Evolutionary conservation across 2,329 filamentous ascomycete species (phyloP).

Genomic region (Aphanoascus verrucosus): DNA sequence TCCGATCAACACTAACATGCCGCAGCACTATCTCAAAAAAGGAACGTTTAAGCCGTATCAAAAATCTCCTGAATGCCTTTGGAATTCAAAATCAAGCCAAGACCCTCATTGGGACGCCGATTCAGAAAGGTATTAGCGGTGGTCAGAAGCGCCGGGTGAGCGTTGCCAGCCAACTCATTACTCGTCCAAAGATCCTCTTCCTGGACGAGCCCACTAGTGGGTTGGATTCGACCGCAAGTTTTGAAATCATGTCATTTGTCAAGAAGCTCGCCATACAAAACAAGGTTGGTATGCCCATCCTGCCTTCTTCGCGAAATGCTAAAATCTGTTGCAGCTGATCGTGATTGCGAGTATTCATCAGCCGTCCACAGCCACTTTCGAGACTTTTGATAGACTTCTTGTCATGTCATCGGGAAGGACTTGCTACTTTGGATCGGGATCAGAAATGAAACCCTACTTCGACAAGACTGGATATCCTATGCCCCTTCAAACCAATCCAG

Average conservation of each 20-base stretch:
- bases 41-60: conserved; percentile 53
- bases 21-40: conserved; percentile 41
- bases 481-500: conserved; percentile 63
- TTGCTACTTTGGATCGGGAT: conserved; percentile 60
- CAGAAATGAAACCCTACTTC: conserved; percentile 53
- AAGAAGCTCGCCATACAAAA: conserved; percentile 54
- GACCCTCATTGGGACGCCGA: conserved; percentile 68
- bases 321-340: conserved; percentile 45
- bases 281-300: conserved; percentile 40
- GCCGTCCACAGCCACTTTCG: conserved; percentile 67
- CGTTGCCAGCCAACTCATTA: conserved; percentile 71
- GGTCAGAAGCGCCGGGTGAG: conserved; percentile 74
- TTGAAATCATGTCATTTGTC: conserved; percentile 65
- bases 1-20: conserved; percentile 11
- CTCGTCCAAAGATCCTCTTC: conserved; percentile 68
- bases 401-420: conserved; percentile 60
- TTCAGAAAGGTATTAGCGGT: conserved; percentile 72
- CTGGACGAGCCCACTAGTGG: conserved; percentile 77
- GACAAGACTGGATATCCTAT: conserved; percentile 49
- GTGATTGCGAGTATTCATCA: conserved; percentile 79
- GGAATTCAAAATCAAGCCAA: conserved; percentile 59
- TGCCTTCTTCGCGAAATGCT: neutral
- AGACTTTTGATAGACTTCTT: conserved; percentile 68
- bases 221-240: conserved; percentile 65
- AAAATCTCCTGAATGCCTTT: conserved; percentile 58